phyloP scores from a whole-genome alignment of 2,329 filamentous ascomycete genomes.

The Ceratocystis variospora region DNA sequence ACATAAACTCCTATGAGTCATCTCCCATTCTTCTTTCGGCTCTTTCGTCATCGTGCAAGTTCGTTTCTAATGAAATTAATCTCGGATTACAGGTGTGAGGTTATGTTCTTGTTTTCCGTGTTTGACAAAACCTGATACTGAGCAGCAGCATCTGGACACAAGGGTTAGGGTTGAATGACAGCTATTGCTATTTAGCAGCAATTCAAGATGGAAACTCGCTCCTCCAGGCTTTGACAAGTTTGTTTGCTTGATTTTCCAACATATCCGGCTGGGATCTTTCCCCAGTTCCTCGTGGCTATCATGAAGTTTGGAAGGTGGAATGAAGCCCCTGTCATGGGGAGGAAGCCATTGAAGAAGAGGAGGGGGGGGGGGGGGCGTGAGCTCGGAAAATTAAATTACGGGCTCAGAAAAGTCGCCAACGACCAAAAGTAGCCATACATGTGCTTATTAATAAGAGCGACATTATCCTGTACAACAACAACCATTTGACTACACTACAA shows the following conservation, averaged over 20 bases:
- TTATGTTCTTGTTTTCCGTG: not conserved
- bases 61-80: too few relatives aligned
- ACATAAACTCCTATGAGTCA: not conserved
- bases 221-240: not conserved
- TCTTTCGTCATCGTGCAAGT: not conserved
- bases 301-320: not conserved
- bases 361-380: not conserved
- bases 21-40: not conserved
- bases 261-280: not conserved
- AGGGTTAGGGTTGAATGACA: not conserved
- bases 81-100: too few relatives aligned
- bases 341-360: not conserved
- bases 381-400: not conserved
- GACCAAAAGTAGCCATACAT: not conserved
- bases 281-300: constrained; percentile 1
- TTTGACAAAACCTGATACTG: not conserved
- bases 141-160: not conserved
- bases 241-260: not conserved
- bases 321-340: not conserved
- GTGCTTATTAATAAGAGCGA: not conserved
- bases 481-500: not conserved
- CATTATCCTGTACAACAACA: constrained; percentile 6
- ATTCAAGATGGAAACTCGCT: not conserved
- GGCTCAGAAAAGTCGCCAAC: not conserved
- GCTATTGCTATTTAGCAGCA: not conserved